These are phyloP conservation scores for Metschnikowia vanudenii DNA, from an alignment of 805 yeast species.

Conservation along the genomic window DNA sequence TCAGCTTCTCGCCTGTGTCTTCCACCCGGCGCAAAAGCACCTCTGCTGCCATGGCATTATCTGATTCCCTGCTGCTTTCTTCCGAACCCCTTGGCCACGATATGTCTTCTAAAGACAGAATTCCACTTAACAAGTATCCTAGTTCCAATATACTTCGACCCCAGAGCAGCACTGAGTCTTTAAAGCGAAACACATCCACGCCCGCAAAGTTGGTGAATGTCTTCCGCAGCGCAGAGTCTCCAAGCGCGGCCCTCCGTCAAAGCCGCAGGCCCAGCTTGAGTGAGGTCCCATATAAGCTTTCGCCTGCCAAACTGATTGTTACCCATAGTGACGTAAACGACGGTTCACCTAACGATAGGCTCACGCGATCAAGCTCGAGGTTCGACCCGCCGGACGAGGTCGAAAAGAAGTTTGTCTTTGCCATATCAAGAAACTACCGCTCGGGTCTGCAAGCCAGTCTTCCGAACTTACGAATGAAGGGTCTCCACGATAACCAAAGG, in stretches of 20 bases:
- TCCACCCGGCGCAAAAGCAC: constrained; percentile 12
- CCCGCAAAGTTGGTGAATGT: constrained; percentile 7
- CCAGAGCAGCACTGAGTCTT: constrained; percentile 1
- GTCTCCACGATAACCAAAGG: not conserved
- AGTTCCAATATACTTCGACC: constrained; percentile 2
- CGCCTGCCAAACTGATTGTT: constrained; percentile 3
- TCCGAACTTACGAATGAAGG: constrained; percentile 3
- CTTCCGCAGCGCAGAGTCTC: constrained; percentile 5
- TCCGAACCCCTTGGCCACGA: not conserved
- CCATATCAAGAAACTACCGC: not conserved
- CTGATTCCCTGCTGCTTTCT: not conserved
- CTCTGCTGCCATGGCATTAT: constrained; percentile 5
- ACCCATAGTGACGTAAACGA: not conserved
- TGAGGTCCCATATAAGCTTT: not conserved
- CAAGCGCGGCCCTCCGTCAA: not conserved
- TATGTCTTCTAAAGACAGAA: not conserved
- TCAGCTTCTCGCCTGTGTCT: constrained; percentile 13
- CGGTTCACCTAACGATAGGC: constrained; percentile 1
- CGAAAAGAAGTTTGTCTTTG: constrained; percentile 3
- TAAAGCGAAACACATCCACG: constrained; percentile 10
- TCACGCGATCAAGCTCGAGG: not conserved
- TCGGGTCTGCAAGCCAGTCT: constrained; percentile 1
- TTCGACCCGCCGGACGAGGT: not conserved
- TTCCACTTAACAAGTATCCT: not conserved
- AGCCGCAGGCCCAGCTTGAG: constrained; percentile 6